Evolutionary conservation across 2,329 filamentous ascomycete genomes (phyloP).

Genomic region (Sporothrix sp.): DNA sequence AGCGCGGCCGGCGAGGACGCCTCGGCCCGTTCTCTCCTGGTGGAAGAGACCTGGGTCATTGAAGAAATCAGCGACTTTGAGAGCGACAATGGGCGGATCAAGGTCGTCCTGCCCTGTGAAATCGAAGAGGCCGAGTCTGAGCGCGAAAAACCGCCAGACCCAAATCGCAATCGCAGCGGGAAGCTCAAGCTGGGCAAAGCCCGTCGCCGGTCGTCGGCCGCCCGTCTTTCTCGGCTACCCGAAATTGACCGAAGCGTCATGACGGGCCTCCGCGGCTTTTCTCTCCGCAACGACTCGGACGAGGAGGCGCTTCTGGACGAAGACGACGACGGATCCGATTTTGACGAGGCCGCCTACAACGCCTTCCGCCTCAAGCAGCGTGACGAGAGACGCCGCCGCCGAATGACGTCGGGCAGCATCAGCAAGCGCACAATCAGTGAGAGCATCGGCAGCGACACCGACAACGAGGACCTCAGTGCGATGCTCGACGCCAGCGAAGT

Average conservation of each 20-base stretch:
- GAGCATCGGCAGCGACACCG: conserved; percentile 39
- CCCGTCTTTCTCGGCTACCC: conserved; percentile 13
- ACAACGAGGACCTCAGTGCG: conserved; percentile 30
- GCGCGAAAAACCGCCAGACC: not conserved
- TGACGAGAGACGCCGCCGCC: conserved; percentile 34
- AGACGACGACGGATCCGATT: conserved; percentile 25
- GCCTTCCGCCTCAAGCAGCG: conserved; percentile 32
- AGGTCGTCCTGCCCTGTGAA: conserved; percentile 34
- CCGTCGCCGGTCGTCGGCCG: conserved; percentile 2
- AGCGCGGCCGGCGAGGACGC: not conserved
- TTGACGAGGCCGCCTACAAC: conserved; percentile 28
- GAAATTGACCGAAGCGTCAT: conserved; percentile 36
- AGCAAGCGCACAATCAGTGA: conserved; percentile 46
- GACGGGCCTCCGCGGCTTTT: conserved; percentile 36
- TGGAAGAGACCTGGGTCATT: conserved; percentile 27
- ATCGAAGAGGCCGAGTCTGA: conserved; percentile 34
- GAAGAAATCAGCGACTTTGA: conserved; percentile 39
- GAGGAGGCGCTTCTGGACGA: conserved; percentile 30
- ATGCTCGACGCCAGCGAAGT: conserved; percentile 31
- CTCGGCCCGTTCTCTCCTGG: not conserved
- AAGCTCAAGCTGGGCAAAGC: conserved; percentile 3
- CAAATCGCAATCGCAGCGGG: conserved; percentile 26
- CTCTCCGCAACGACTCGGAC: conserved; percentile 27
- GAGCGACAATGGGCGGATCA: conserved; percentile 33
- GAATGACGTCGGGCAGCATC: conserved; percentile 43